phyloP scores from a whole-genome alignment of 75 land plant species.

The Picea sitchensis region DNA sequence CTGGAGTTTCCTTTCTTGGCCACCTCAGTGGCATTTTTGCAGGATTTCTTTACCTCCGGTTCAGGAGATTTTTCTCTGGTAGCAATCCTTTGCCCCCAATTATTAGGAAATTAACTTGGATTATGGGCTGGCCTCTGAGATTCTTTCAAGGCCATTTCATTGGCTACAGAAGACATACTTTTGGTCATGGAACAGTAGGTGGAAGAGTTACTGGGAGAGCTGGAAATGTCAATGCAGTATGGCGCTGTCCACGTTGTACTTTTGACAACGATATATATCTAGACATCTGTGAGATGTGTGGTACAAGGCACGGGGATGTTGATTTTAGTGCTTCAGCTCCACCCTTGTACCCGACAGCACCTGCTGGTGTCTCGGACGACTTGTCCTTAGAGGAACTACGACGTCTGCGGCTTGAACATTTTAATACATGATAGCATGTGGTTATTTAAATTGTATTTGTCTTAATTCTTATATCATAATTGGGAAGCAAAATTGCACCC shows the following conservation, averaged over 20 bases:
- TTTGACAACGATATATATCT: slow-evolving; percentile 47
- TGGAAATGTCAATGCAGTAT: slow-evolving; percentile 17
- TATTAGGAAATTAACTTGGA: slow-evolving; percentile 22
- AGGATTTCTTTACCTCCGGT: slow-evolving; percentile 62
- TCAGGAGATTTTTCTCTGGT: slow-evolving; percentile 35
- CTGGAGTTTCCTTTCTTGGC: slow-evolving; percentile 85
- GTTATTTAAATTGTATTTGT: not conserved
- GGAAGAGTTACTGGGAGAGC: not conserved
- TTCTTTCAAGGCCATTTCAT: slow-evolving; percentile 14
- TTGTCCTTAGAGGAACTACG: slow-evolving; percentile 2
- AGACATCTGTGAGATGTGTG: slow-evolving; percentile 87
- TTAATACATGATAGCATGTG: slow-evolving; percentile 13
- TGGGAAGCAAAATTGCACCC: not conserved
- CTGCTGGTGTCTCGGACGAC: not conserved
- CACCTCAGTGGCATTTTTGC: slow-evolving; percentile 91
- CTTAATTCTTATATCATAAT: not conserved
- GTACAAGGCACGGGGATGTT: slow-evolving; percentile 26
- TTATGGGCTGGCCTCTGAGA: slow-evolving; percentile 50
- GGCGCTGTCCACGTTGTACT: slow-evolving; percentile 78
- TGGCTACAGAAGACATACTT: slow-evolving; percentile 4
- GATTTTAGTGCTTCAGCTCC: slow-evolving; percentile 29
- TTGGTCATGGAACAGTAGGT: slow-evolving; percentile 4
- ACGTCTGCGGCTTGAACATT: slow-evolving; percentile 1
- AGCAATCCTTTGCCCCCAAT: slow-evolving; percentile 27
- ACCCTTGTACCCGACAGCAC: slow-evolving; percentile 1